Evolutionary conservation across 2,329 filamentous ascomycete genomes (phyloP).

Genomic region (Didymella arachidicola): DNA sequence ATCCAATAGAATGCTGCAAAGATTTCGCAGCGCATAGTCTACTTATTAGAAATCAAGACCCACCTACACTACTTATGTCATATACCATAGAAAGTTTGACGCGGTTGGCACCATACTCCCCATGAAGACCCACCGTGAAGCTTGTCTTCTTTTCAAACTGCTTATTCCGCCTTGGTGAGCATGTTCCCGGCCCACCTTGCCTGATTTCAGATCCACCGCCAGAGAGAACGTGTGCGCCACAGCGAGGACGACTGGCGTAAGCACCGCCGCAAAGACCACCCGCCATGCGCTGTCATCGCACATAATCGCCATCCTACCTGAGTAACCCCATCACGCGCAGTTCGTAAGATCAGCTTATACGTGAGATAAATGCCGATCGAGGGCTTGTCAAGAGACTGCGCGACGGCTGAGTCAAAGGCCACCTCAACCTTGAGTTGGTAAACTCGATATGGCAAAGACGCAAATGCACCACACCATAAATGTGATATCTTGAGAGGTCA

Average conservation of each 20-base stretch:
- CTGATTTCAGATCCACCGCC: neutral
- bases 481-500: neutral
- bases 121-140: slow-evolving; percentile 10
- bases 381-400: neutral
- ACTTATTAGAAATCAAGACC: no score
- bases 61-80: no score
- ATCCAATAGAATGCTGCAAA: no score
- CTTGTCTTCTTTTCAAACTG: slow-evolving; percentile 8
- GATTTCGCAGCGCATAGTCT: no score
- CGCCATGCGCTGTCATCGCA: neutral
- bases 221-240: slow-evolving; percentile 2
- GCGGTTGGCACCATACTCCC: slow-evolving; percentile 2
- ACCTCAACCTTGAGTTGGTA: neutral
- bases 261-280: slow-evolving; percentile 7
- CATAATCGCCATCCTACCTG: neutral
- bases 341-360: neutral
- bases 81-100: no score
- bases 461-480: neutral
- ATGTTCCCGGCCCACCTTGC: slow-evolving; percentile 4
- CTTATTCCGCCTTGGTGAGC: slow-evolving; percentile 15
- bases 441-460: neutral
- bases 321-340: neutral
- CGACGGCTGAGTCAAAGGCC: neutral
- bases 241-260: slow-evolving; percentile 2
- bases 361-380: neutral